Evolutionary conservation across 345 rosid species (phyloP), one percentile per base, ranked within the genome.

Genomic region (Pistacia integerrima): DNA sequence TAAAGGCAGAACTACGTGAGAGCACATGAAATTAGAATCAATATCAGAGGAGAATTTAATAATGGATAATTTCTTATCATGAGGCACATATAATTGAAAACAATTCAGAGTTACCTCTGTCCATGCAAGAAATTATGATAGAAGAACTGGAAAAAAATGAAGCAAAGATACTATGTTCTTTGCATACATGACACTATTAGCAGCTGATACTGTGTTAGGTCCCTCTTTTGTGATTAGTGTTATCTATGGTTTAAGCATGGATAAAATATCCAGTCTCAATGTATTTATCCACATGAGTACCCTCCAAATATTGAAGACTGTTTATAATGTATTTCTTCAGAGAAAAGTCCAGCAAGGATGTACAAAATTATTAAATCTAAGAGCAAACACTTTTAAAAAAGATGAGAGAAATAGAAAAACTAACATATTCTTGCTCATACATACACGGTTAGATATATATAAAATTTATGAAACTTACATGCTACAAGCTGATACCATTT

Each of bases 401-500:
- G 46, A 79, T 75, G 44, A 41, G 46, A 41, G 41, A 16, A 67
- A 13, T 54, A 64, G 51, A 30, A 22, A 9, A 44, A 5, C 46
- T 17, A 69, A 17, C 1, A 1, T 25, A 49, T 16, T 13, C 25
- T 8, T 46, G 9, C 17, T 9, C 48, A 72, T 11, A 17, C 17
- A 71, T 30, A 41, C 9, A 9, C 14, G 28, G 52, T 55, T 5
- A 76, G 4, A 17, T 70, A 17, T 55, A 51, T 77, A 59, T 14
- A 22, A 16, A 56, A 30, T 5, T 4, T 3, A 67, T 57, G 36
- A 41, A 63, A 78, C 94, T 88, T 87, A 91, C 99, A 85, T 80
- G 90, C 92, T 91, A 81, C 98, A 93, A 62, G 97, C 97, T 46
- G 97, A 93, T 30, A 87, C 83, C 63, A 91, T 90, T 84, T 94